Base-by-base conservation (phyloP, 2,329 filamentous ascomycete genomes). In the Alternaria arborescens region DNA sequence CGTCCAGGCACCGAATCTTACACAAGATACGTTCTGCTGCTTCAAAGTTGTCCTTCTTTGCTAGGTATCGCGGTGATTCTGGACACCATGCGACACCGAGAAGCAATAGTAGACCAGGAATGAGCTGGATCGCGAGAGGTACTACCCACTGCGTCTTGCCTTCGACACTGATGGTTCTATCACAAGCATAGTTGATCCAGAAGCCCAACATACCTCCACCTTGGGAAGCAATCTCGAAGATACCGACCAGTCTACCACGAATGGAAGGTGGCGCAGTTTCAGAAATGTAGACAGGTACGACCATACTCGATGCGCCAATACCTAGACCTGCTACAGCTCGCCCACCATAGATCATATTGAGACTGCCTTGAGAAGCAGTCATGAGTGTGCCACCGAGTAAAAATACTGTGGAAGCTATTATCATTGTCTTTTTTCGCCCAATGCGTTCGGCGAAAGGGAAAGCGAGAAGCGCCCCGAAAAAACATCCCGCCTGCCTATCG, bases 181-280 rank as follows among this genome's bases (percentile, higher is more conserved):
- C 77, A 11, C 77, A 75, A 1, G 73, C 76, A 53, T 81, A 81
- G 62, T 81, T 81, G 65, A 81, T 78, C 79, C 78, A 81, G 59
- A 81, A 81, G 6, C 79, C 78, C 7, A 79, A 60, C 74, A 80
- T 79, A 24, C 87, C 88, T 32, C 89, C 85, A 2, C 86, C 81
- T 77, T 90, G 88, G 78, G 86, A 89, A 26, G 87, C 86, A 1
- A 90, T 81, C 72, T 91, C 88, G 75, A 89, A 91, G 53, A 90
- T 84, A 52, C 88, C 88, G 24, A 90, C 86, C 1, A 91, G 82
- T 2, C 87, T 83, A 18, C 88, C 88, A 63, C 89, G 84, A 47
- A 90, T 84, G 4, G 87, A 87, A 0, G 88, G 87, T 3, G 88
- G 88, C 0, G 87, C 71, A 8, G 71, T 77, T 52, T 80, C 78